phyloP scores from a whole-genome alignment of 2,329 filamentous ascomycete species.

The Sarocladium brachiariae region DNA sequence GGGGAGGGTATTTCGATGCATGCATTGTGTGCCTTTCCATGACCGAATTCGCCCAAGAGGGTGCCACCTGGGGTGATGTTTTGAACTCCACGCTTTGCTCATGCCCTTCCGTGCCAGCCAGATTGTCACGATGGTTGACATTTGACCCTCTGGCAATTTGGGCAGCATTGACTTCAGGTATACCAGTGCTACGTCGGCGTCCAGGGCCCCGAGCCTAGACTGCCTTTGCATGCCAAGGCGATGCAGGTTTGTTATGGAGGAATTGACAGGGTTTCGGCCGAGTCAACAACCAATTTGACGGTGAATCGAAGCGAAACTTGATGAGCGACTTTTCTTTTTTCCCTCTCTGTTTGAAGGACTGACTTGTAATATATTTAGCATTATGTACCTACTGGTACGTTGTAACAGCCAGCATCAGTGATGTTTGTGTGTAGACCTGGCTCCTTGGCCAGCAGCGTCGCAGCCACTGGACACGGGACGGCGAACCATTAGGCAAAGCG shows the following conservation, averaged over 20 bases:
- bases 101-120: background rate
- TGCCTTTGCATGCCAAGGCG: conserved; percentile 2
- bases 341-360: too few species aligned
- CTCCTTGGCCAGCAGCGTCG: too few species aligned
- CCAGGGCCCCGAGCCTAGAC: background rate
- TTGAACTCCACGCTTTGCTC: too few species aligned
- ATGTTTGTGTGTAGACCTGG: too few species aligned
- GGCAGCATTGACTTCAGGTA: background rate
- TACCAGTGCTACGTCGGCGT: background rate
- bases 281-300: background rate
- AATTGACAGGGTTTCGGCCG: too few species aligned
- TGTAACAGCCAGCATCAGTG: too few species aligned
- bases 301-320: background rate
- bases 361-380: too few species aligned
- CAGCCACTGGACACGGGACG: conserved; percentile 4
- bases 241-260: background rate
- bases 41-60: background rate
- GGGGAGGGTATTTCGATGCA: too few species aligned
- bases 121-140: background rate
- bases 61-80: too few species aligned
- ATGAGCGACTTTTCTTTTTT: background rate
- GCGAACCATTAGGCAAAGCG: conserved; percentile 3
- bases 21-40: background rate
- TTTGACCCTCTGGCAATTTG: background rate
- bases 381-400: background rate